Base-by-base conservation (phyloP, 371 early-diverging fungal species). In the Mucor circinelloides region DNA sequence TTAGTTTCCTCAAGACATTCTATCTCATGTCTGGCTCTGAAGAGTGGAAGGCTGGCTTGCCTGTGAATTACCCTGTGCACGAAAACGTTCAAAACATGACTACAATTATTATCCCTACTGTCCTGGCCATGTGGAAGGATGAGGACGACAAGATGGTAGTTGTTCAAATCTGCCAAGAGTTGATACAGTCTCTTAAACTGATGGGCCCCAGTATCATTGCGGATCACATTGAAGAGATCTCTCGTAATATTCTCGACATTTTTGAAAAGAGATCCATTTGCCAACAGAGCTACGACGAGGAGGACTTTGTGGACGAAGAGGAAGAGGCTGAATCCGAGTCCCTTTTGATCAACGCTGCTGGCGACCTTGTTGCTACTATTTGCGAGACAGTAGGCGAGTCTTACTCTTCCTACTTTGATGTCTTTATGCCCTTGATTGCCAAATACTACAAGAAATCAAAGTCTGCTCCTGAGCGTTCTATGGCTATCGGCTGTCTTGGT, bases 401-500 rank as follows among this genome's bases (percentile, higher is more conserved):
- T 23, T 97, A 95, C 68, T 85, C 85, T 19, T 83, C 84, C 1
- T 89, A 88, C 76, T 89, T 92, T 75, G 83, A 89, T 60, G 84
- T 87, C 19, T 95, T 94, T 73, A 76, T 93, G 64, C 95, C 94
- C n/a, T 82, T 89, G 38, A 90, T 96, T 61, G 81, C 86, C 25
- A 92, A 89, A 69, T 94, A 93, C 77, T 93, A 90, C 77, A 94
- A 93, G 73, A 85, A 86, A 70, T 82, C 91, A 5, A 82, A 88
- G 65, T 79, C 92, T 2, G 70, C 86, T 19, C 79, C 89, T 38
- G 96, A 97, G 68, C 90, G 97, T 28, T 90, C 93, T 27, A 95
- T 95, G 94, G 92, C 95, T 5, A 85, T 95, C 54, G 97, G 96
- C 6, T 91, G 91, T 46, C 74, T 97, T 30, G 94, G 94, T 30